Base-by-base conservation (phyloP, 495 filamentous ascomycete species). In the Penicillium riverlandense region DNA sequence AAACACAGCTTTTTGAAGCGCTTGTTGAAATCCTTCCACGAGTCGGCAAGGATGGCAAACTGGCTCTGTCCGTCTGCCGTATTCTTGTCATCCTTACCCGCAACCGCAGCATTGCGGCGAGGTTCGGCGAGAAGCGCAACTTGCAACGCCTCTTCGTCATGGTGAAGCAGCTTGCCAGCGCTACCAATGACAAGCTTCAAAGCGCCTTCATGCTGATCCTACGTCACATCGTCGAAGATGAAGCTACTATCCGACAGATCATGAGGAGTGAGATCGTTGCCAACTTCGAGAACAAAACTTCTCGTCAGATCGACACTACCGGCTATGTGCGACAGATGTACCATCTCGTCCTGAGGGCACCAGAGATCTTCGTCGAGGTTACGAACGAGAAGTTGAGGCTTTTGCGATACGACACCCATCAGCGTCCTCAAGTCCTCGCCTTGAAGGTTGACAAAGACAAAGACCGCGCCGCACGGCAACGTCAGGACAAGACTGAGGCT, bases 151-250 rank as follows among this genome's bases (percentile, higher is more conserved):
- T 99, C 11, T 97, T 99, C 61, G 77, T 95, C 12, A 95, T 96
- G 85, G 79, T 94, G 34, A 91, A 90, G 59, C 90, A 96, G 55
- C 77, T 96, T 35, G 84, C 87, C 15, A 86, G 84, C 22, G 74
- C 79, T 22, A 84, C 81, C 14, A 85, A 85, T 43, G 72, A 83
- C 15, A 82, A 83, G 39, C 74, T 97, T 6, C 87, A 85, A 53
- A 83, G 83, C 50, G 77, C 83, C 8, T 82, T 97, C 43, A 84
- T 97, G 78, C 67, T 94, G 15, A 82, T 97, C 37, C 70, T 99
- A 38, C 81, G 94, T 15, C 92, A 99, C 57, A 84, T 97, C 11
- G 77, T 96, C 33, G 92, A 99, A 65, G 94, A 99, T 53, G 89
- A 92, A 41, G 80, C 88, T 38, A 91, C 84, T 0, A 75, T 96